Evolutionary conservation across 2,329 filamentous ascomycete genomes (phyloP).

Genomic region (Aspergillus udagawae): DNA sequence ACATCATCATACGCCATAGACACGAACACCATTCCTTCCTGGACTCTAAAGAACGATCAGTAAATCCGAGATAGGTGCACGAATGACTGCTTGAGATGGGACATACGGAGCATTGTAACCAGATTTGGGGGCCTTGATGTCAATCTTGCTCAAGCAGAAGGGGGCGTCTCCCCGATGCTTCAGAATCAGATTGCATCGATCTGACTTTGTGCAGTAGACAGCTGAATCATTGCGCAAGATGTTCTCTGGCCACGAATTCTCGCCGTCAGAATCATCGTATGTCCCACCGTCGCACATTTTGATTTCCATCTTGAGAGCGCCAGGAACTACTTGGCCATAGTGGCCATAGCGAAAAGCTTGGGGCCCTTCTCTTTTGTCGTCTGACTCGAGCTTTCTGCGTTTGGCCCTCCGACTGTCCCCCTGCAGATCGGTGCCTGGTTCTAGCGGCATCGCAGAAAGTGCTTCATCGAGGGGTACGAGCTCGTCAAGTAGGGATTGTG

Average conservation of each 20-base stretch:
- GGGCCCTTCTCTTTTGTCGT: conserved; percentile 47
- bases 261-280: conserved; percentile 49
- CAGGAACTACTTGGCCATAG: conserved; percentile 81
- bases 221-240: conserved; percentile 76
- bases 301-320: conserved; percentile 78
- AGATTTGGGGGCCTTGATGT: conserved; percentile 77
- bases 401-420: conserved; percentile 53
- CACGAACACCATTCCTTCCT: conserved; percentile 89
- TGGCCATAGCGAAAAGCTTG: conserved; percentile 72
- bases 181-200: conserved; percentile 80
- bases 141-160: conserved; percentile 78
- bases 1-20: conserved; percentile 79
- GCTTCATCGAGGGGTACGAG: conserved; percentile 22
- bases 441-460: conserved; percentile 24
- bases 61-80: conserved; percentile 2
- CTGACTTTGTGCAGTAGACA: conserved; percentile 88
- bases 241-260: conserved; percentile 68
- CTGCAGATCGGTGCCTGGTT: conserved; percentile 20
- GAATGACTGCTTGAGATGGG: not conserved
- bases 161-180: conserved; percentile 74
- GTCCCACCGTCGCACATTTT: conserved; percentile 82
- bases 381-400: conserved; percentile 66
- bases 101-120: conserved; percentile 85
- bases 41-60: conserved; percentile 58
- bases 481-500: conserved; percentile 23